Percentiles rank a stretch among this genome's conserved stretches.
Evolutionary conservation across 768 basidiomycete genomes (phyloP).

Genomic region (Fomitopsis pulvina): DNA sequence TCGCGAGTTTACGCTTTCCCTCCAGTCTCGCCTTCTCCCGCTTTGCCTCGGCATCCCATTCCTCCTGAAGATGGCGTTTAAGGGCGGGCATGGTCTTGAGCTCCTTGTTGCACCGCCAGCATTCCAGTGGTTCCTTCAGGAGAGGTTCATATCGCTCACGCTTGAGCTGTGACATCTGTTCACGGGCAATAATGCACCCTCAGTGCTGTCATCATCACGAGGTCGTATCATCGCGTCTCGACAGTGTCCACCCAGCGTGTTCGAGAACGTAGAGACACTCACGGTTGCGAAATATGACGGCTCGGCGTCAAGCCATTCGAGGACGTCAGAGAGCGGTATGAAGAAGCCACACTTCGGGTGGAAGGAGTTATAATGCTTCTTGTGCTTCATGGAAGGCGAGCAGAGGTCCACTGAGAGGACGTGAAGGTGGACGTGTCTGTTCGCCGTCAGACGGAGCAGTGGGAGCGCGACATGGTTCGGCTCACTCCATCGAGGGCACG

Average conservation of each 20-base stretch:
- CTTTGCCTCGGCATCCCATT: constrained; percentile 50
- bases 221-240: not conserved
- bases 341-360: constrained; percentile 83
- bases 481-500: constrained; percentile 80
- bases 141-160: constrained; percentile 52
- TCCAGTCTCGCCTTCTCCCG: constrained; percentile 32
- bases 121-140: constrained; percentile 60
- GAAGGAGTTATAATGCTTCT: constrained; percentile 91
- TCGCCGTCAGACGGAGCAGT: not conserved
- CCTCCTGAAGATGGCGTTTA: constrained; percentile 69
- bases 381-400: constrained; percentile 67
- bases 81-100: constrained; percentile 70
- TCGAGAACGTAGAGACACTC: constrained; percentile 16
- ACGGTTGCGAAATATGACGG: constrained; percentile 48
- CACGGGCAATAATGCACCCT: not conserved
- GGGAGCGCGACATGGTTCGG: constrained; percentile 9
- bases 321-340: constrained; percentile 67
- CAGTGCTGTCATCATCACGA: not conserved
- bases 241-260: not conserved
- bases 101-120: constrained; percentile 60
- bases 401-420: constrained; percentile 76
- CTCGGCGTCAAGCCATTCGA: constrained; percentile 72
- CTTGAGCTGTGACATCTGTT: constrained; percentile 49
- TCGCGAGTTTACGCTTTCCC: not conserved
- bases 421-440: constrained; percentile 79